Base-by-base conservation (phyloP, 305 asterid species). In the Fraxinus sp. region DNA sequence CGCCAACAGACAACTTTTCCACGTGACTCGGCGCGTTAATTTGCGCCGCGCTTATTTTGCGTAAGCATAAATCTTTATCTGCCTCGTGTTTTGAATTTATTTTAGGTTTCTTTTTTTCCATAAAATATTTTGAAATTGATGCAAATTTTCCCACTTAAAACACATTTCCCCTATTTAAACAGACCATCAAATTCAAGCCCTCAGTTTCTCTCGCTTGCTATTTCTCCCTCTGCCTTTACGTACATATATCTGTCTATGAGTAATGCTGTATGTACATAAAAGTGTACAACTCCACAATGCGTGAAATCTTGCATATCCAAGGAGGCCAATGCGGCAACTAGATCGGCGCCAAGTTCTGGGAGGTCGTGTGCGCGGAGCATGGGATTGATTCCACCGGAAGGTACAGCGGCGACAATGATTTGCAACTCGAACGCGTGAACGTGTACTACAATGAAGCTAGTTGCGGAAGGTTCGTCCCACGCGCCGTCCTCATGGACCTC, bases 301-400 rank as follows among this genome's bases (percentile, higher is more conserved):
- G 94, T 81, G 92, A 91, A 80, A 91, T 89, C 75, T 77, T 91
- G 39, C 94, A 91, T 87, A 91, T 91, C 20, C 94, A 91, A 79
- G 94, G 91, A 5, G 94, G 94, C 71, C 94, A 91, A 77, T 91
- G 94, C 86, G 94, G 92, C 70, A 91, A 91, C 89, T 92, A 91
- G 79, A 91, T 91, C 55, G 94, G 92, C 7, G 90, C 94, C 5
- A 89, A 87, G 84, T 88, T 88, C 79, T 88, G 91, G n/a, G n/a
- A n/a, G n/a, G n/a, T n/a, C n/a, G n/a, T n/a, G n/a, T n/a, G n/a
- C n/a, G n/a, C n/a, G n/a, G 91, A 89, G 83, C 91, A 89, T 87
- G 91, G 92, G 46, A 91, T 89, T 3, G 92, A 89, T 57, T 86
- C 91, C 78, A 87, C 92, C 68, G 94, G 94, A 13, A 85, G 92